A percentile compares a stretch with the other conserved stretches of the same genome.
Evolutionary conservation across 306 rosid genomes (phyloP).

Genomic region (Prinsepia uniflora): DNA sequence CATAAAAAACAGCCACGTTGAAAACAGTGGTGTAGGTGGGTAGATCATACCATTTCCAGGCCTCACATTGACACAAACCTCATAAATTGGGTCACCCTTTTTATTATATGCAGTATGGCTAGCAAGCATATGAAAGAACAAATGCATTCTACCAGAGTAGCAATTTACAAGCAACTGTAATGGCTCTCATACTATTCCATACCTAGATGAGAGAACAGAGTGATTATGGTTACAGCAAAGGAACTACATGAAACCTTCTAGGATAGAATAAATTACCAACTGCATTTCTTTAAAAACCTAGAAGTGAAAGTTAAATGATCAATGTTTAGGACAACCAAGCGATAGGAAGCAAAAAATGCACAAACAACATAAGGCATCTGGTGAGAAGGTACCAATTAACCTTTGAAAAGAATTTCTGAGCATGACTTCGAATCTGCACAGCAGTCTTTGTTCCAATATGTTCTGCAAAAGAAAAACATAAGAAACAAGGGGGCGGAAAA

Average conservation of each 20-base stretch:
- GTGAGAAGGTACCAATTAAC: slow-evolving; percentile 58
- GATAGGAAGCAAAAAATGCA: slow-evolving; percentile 9
- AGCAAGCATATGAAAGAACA: slow-evolving; percentile 9
- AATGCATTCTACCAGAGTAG: slow-evolving; percentile 14
- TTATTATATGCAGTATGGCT: neutral
- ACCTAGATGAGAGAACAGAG: neutral
- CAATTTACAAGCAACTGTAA: slow-evolving; percentile 11
- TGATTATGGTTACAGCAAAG: neutral
- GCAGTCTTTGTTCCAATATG: slow-evolving; percentile 99
- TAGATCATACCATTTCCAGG: neutral
- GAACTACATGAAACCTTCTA: neutral
- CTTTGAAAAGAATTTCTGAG: slow-evolving; percentile 99
- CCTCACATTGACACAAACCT: neutral
- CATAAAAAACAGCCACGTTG: neutral
- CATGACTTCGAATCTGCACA: slow-evolving; percentile 99
- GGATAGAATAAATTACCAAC: slow-evolving; percentile 14
- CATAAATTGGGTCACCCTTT: neutral
- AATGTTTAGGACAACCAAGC: slow-evolving; percentile 19
- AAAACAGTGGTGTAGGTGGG: neutral
- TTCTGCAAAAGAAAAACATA: slow-evolving; percentile 50
- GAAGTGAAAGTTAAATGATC: slow-evolving; percentile 17
- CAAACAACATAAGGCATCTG: slow-evolving; percentile 21
- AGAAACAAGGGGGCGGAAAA: neutral
- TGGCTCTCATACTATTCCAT: neutral
- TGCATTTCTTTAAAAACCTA: slow-evolving; percentile 14